phyloP scores from a whole-genome alignment of 225 moss, liverwort and hornwort genomes.

The Straminergon stramineum region DNA sequence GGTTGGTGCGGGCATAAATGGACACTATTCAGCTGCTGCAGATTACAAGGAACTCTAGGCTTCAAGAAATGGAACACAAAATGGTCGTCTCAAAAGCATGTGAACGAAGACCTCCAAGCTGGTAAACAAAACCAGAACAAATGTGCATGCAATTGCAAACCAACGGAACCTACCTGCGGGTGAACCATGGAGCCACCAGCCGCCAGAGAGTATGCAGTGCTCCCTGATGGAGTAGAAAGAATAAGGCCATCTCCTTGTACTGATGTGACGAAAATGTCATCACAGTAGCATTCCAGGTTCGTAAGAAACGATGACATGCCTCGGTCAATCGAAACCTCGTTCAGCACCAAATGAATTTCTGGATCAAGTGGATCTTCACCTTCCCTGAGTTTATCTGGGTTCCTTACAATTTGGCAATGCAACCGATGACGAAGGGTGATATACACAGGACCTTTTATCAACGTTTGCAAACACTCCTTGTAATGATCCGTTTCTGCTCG shows the following conservation, averaged over 20 bases:
- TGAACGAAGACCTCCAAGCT: background rate
- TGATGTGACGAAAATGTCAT: slow-evolving; percentile 74
- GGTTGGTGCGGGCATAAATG: background rate
- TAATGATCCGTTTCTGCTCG: slow-evolving; percentile 71
- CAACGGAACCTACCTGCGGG: slow-evolving; percentile 54
- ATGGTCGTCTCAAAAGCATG: background rate
- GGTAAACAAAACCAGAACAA: background rate
- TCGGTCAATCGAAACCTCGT: slow-evolving; percentile 85
- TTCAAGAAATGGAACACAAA: background rate
- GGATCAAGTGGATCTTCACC: slow-evolving; percentile 29
- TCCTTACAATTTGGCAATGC: slow-evolving; percentile 75
- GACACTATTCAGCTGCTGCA: background rate
- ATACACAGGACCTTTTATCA: slow-evolving; percentile 82
- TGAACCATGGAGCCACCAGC: slow-evolving; percentile 98
- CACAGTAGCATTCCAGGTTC: slow-evolving; percentile 93
- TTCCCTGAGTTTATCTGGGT: slow-evolving; percentile 42
- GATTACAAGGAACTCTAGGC: background rate
- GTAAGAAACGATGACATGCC: slow-evolving; percentile 96
- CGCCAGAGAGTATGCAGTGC: slow-evolving; percentile 89
- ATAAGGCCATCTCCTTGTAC: slow-evolving; percentile 98
- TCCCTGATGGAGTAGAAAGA: slow-evolving; percentile 91
- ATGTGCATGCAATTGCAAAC: background rate
- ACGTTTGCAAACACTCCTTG: slow-evolving; percentile 61
- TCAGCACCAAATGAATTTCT: slow-evolving; percentile 69
- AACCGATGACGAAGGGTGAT: slow-evolving; percentile 92